Evolutionary conservation across 2,329 filamentous ascomycete genomes (phyloP), one percentile per base, ranked within the genome.

Genomic region (Fulvia fulva): DNA sequence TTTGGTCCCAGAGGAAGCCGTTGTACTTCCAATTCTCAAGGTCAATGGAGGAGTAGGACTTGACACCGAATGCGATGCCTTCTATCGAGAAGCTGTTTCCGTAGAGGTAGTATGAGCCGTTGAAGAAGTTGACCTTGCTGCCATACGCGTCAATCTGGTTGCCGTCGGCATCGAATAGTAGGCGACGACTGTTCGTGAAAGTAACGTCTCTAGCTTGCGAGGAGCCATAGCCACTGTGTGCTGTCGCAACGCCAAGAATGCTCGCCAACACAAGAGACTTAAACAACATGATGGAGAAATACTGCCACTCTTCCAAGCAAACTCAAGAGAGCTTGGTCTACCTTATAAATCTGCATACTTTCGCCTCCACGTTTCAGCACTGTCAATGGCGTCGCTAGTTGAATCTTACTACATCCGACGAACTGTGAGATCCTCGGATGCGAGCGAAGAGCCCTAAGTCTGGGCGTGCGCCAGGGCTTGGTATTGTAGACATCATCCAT

Each of bases 61-160:
- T 67, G 58, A 68, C 66, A 16, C 66, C 66, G 28, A 60, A 66
- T 16, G 64, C 59, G 8, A 53, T 47, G 8, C 65, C 65, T 11
- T 51, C 63, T 9, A 53, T 63, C 11, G 63, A 63, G 54, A 68
- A 66, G 52, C 62, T 65, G 56, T 68, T 68, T 16, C 66, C 66
- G 47, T 67, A 68, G 14, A 68, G 61, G 44, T 66, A 68, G 57
- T 66, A 67, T 9, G 59, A 57, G 21, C 62, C 63, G 22, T 66
- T 61, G 57, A 67, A 67, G 47, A 53, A 58, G 30, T 67, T 64
- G 56, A 68, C 43, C 51, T 68, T 67, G 51, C 61, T 60, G 23
- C 65, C 65, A 44, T 66, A 65, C 11, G 65, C 64, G 49, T 67
- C 65, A 25, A 67, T 66, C 46, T 67, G 66, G 46, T 64, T 66